phyloP scores from a whole-genome alignment of 768 basidiomycete genomes.

The Pleurotus salmoneostramineus region DNA sequence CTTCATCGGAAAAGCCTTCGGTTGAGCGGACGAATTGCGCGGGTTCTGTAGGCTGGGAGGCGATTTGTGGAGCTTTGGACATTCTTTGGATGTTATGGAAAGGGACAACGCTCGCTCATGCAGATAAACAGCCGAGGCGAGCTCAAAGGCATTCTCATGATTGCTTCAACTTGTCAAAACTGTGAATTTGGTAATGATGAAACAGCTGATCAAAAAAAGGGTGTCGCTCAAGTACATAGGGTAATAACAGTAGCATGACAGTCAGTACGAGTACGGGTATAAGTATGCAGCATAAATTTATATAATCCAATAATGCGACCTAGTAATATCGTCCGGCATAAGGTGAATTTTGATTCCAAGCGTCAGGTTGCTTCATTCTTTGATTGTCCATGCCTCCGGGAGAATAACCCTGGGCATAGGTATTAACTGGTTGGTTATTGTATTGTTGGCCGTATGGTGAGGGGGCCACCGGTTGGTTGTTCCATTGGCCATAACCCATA shows the following conservation, averaged over 20 bases:
- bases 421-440: not conserved
- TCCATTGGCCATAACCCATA: not conserved
- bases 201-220: not conserved
- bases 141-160: not conserved
- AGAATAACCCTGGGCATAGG: not conserved
- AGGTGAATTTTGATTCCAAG: not conserved
- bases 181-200: not conserved
- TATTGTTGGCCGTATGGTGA: not conserved
- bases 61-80: not conserved
- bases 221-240: not conserved
- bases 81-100: not conserved
- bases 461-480: not conserved
- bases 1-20: constrained; percentile 73
- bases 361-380: not conserved
- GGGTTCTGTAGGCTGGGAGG: constrained; percentile 54
- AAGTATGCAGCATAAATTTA: not conserved
- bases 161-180: not conserved
- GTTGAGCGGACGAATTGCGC: constrained; percentile 90
- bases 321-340: constrained; percentile 1
- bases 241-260: not conserved
- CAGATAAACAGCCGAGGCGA: not conserved
- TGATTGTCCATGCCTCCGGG: not conserved
- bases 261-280: not conserved
- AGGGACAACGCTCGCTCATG: constrained; percentile 9
- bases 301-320: not conserved